Evolutionary conservation across 2,329 filamentous ascomycete species (phyloP).

Genomic region (Eutypa lata): DNA sequence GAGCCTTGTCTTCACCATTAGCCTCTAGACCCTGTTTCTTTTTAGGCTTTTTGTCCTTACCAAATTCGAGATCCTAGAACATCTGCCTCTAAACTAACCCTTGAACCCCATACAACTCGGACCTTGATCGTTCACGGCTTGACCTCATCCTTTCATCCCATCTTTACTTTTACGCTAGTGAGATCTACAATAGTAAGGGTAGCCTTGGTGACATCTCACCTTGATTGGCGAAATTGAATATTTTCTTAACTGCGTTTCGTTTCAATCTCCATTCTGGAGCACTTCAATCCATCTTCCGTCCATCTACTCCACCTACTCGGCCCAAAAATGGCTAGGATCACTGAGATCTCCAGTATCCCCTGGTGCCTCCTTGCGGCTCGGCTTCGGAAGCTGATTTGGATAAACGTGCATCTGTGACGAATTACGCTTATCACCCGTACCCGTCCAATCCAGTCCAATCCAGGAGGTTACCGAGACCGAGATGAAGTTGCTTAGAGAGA

Average conservation of each 20-base stretch:
- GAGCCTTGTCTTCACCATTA: background rate
- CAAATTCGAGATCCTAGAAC: background rate
- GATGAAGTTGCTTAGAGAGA: conserved; percentile 15
- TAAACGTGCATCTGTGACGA: conserved; percentile 9
- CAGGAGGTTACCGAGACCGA: conserved; percentile 7
- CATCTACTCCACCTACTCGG: too few species aligned
- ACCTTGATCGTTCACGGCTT: conserved; percentile 6
- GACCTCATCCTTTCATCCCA: conserved; percentile 20
- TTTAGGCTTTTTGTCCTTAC: background rate
- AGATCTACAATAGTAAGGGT: background rate
- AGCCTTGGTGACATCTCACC: background rate
- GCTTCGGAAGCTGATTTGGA: conserved; percentile 16
- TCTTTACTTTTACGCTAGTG: conserved; percentile 14
- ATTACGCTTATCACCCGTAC: conserved; percentile 11
- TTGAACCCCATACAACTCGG: conserved; percentile 4
- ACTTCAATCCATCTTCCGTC: background rate
- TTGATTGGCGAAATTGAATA: background rate
- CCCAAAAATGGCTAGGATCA: background rate
- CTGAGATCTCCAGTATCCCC: background rate
- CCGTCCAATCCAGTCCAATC: conserved; percentile 1
- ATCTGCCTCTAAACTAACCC: conserved; percentile 7
- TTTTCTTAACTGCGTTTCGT: conserved; percentile 20
- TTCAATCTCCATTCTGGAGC: conserved; percentile 12
- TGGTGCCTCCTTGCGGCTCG: conserved; percentile 17
- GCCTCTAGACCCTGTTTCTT: background rate